These are phyloP conservation scores for Huiozyma sinensis DNA, from an alignment of 805 yeast species.

Conservation along the genomic window DNA sequence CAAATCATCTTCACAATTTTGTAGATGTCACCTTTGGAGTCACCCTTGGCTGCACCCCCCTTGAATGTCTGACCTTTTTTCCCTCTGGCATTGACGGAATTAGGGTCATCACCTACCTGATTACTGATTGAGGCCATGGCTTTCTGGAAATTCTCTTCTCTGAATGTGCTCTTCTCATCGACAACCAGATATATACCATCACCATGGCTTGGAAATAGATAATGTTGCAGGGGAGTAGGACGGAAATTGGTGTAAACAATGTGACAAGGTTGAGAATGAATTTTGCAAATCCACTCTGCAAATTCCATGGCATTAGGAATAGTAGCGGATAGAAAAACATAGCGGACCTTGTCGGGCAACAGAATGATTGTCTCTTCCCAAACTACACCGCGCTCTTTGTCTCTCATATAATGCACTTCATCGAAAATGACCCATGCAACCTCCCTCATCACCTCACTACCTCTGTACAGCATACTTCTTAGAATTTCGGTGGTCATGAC, in stretches of 20 bases:
- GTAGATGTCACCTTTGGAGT: conserved; percentile 73
- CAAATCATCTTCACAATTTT: conserved; percentile 97
- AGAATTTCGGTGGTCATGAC: conserved; percentile 99
- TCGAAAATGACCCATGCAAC: conserved; percentile 98
- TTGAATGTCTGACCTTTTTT: conserved; percentile 77
- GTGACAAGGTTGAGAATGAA: conserved; percentile 93
- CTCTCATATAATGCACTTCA: conserved; percentile 98
- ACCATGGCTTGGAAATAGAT: conserved; percentile 95
- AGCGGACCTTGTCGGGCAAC: conserved; percentile 91
- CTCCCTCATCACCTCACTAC: conserved; percentile 96
- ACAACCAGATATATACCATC: conserved; percentile 96
- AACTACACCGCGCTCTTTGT: conserved; percentile 94
- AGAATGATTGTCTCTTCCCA: conserved; percentile 98
- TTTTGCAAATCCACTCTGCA: conserved; percentile 97
- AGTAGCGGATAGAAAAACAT: conserved; percentile 89
- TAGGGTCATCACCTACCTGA: conserved; percentile 75
- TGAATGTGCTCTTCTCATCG: conserved; percentile 89
- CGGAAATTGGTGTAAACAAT: conserved; percentile 97
- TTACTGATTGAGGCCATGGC: conserved; percentile 93
- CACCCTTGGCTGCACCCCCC: conserved; percentile 63
- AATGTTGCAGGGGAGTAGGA: conserved; percentile 97
- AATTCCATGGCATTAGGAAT: conserved; percentile 97
- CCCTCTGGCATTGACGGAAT: conserved; percentile 42
- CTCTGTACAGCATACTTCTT: conserved; percentile 92
- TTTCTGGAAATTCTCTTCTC: conserved; percentile 96